Base-by-base conservation (phyloP, 164 flowering plant genomes). In the Vitis rotundifolia region DNA sequence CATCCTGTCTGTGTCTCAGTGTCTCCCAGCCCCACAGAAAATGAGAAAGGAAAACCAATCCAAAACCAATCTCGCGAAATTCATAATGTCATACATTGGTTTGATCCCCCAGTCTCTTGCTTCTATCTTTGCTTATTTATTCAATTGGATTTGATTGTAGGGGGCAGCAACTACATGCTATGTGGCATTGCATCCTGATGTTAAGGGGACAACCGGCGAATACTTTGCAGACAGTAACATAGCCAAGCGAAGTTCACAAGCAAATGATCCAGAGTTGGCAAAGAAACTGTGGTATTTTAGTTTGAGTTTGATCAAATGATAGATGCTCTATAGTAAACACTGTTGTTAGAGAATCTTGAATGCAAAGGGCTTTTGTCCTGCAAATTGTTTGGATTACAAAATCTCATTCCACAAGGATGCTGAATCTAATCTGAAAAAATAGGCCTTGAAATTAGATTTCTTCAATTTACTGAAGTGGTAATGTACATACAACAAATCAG, bases 131-230 rank as follows among this genome's bases (percentile, higher is more conserved):
- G 1, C 9, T 2, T 61, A 49, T 11, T n/a, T 11, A 14, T 50
- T 63, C 5, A 26, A 29, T 2, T 61, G 13, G 14, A 16, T 51
- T n/a, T 75, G 10, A 2, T 56, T 61, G 54, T 44, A 86, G 90
- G 90, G 90, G 5, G 90, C 92, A 15, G 87, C 89, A 63, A 87
- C 92, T 3, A 22, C 89, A 62, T 88, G 92, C 74, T 88, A 83
- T 68, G 79, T 78, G 11, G 87, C 92, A 16, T 52, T 87, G 82
- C 84, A 85, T 74, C 87, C 84, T 11, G 77, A 85, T 37, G 76
- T 85, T 3, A 74, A 78, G 29, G 89, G 87, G 28, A 53, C 80
- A 6, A 80, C 74, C 14, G 90, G 89, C 9, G 44, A 77, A 26
- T 87, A 83, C 54, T 87, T 88, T 69, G 26, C 72, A 11, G 83